These are phyloP conservation scores for Colletotrichum destructivum DNA, from an alignment of 2,329 filamentous ascomycete genomes.

Conservation along the genomic window DNA sequence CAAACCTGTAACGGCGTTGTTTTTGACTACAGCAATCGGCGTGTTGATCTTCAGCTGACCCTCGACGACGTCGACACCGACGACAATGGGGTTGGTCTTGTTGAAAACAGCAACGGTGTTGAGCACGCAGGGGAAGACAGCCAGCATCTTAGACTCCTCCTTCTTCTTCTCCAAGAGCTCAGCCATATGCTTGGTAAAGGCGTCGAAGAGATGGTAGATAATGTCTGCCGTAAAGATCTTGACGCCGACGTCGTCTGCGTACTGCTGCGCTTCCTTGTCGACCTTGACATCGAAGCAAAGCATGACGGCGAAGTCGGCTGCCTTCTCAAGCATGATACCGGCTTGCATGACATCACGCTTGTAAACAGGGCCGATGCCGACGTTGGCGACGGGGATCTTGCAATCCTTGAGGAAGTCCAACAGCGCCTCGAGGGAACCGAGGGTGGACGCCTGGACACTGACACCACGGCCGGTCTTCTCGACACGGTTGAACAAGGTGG, in stretches of 20 bases:
- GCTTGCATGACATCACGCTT: slow-evolving; percentile 98
- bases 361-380: slow-evolving; percentile 97
- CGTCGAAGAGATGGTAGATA: slow-evolving; percentile 98
- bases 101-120: slow-evolving; percentile 95
- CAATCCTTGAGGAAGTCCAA: slow-evolving; percentile 95
- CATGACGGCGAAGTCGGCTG: slow-evolving; percentile 97
- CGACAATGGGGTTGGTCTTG: slow-evolving; percentile 95
- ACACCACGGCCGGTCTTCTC: slow-evolving; percentile 95
- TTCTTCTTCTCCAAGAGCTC: slow-evolving; percentile 91
- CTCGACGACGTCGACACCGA: slow-evolving; percentile 96
- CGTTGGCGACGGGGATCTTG: slow-evolving; percentile 98
- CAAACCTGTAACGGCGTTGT: slow-evolving; percentile 81
- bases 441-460: slow-evolving; percentile 95
- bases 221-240: slow-evolving; percentile 99
- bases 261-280: slow-evolving; percentile 92
- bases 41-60: slow-evolving; percentile 90
- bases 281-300: slow-evolving; percentile 99
- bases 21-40: slow-evolving; percentile 89
- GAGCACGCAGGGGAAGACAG: slow-evolving; percentile 96
- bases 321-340: slow-evolving; percentile 96
- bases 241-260: slow-evolving; percentile 94
- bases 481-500: slow-evolving; percentile 90
- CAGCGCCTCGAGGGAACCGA: slow-evolving; percentile 95
- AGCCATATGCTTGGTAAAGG: slow-evolving; percentile 96
- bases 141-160: slow-evolving; percentile 94